Base-by-base conservation (phyloP, 2,329 filamentous ascomycete species). In the Aspergillus eucalypticola region DNA sequence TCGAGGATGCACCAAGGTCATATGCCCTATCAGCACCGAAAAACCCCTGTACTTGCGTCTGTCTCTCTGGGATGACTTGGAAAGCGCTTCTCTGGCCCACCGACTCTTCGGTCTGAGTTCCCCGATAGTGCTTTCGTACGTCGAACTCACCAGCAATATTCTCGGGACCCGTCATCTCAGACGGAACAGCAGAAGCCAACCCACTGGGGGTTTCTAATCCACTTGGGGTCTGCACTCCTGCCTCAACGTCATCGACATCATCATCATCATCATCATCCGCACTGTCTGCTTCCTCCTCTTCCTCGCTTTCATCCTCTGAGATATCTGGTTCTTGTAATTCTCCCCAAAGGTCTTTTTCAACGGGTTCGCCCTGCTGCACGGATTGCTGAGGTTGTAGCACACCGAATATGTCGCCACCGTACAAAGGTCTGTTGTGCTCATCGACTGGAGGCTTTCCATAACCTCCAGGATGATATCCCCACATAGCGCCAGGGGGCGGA, bases 371-470 rank as follows among this genome's bases (percentile, higher is more conserved):
- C 56, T 85, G 82, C 68, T 87, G 84, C 27, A 81, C 81, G 64
- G 85, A 84, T 67, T 86, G 82, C 69, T 87, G 83, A 13, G 85
- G 80, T 67, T 87, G 84, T 58, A 86, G 74, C 51, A 96, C 86
- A 61, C 95, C 95, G 72, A 96, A 97, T 21, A 98, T 91, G 75
- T 99, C 95, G 67, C 95, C 94, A 55, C 94, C 95, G 72, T 93
- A 98, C 3, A 97, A 81, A 0, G 95, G 93, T 54, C 91, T 84
- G 75, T 96, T 96, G 75, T 91, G 90, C 68, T 98, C 95, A 72
- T 98, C 94, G 0, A 96, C 88, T 0, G 95, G 95, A 0, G 95
- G 94, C 75, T 98, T 98, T 54, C 95, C 95, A 82, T 94, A 99
- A 61, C 94, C 93, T 61, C 95, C 95, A 7, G 94, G 92, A 67